Evolutionary conservation across 805 yeast genomes (phyloP).

Genomic region (Soucietia sequanensis): DNA sequence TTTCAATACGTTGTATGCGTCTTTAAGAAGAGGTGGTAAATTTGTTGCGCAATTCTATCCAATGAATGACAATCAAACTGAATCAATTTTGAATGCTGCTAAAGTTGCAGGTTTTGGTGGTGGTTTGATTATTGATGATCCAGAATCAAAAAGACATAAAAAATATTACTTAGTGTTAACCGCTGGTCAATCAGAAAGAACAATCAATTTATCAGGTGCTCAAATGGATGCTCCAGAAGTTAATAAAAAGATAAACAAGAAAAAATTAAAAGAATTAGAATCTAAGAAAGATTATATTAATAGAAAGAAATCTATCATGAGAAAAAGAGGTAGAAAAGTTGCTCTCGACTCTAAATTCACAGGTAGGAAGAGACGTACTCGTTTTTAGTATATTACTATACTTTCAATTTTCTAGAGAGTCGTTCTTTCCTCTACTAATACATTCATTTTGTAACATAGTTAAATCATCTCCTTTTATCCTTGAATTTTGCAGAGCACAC

Average conservation of each 20-base stretch:
- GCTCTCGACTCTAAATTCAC: conserved; percentile 91
- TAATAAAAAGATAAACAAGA: conserved; percentile 43
- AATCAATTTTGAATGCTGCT: conserved; percentile 77
- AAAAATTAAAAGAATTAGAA: conserved; percentile 58
- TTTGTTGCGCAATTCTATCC: conserved; percentile 98
- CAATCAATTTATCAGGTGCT: conserved; percentile 75
- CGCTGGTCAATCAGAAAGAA: conserved; percentile 77
- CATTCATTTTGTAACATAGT: background rate
- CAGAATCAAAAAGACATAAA: conserved; percentile 87
- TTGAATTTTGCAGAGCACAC: too few species aligned
- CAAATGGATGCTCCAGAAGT: conserved; percentile 66
- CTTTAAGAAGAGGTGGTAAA: conserved; percentile 90
- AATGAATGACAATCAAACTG: conserved; percentile 79
- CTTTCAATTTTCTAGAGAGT: background rate
- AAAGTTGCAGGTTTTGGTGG: conserved; percentile 95
- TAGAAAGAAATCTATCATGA: conserved; percentile 92
- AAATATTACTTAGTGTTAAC: conserved; percentile 88
- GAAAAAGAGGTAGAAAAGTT: conserved; percentile 84
- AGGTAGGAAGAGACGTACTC: conserved; percentile 62
- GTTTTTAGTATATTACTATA: conserved; percentile 24
- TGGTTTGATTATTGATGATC: conserved; percentile 90
- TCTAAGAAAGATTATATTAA: conserved; percentile 75
- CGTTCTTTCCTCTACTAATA: background rate
- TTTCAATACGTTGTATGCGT: conserved; percentile 84
- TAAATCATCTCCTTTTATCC: too few species aligned